Base-by-base conservation (phyloP, 1,284 basidiomycete species). In the Cryptococcus sp. region DNA sequence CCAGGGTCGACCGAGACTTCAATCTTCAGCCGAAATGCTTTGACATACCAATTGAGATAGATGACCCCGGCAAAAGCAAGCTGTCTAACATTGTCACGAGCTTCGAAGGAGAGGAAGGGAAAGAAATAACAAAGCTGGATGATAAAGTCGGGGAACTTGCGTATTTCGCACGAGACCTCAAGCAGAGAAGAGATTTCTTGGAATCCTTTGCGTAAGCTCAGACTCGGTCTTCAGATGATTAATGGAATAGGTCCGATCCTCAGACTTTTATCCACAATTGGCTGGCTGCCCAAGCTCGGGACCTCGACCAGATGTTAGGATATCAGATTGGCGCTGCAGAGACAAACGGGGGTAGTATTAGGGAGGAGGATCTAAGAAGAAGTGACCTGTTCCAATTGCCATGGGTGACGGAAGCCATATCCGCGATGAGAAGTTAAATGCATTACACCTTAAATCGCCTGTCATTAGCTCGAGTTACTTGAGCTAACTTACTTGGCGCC, bases 41-140 rank as follows among this genome's bases (percentile, higher is more conserved):
- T 80, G 94, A 97, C 69, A 84, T 95, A 30, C 90, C 95, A 55
- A 78, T 97, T 23, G 93, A 92, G 70, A 83, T 89, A 69, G 94
- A 97, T 67, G 94, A 97, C 70, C 80, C 83, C 0, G 74, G 89
- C 57, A 93, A 91, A 74, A 82, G 79, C 53, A 84, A 86, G 59
- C 89, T 92, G 85, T 81, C 80, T 53, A 76, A 83, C 3, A 84
- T 88, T n/a, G 81, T 88, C 36, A 76, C 88, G n/a, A 82, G 82
- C 60, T 81, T 86, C 51, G 87, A 84, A 62, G 84, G 86, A 50
- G 86, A 88, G 58, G 73, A 76, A 42, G 79, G 81, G 3, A 82
- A 84, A 58, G 84, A 86, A 57, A 80, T 97, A 33, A 73, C 81
- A 32, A 86, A 86, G 66, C 78, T 96, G 8, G 93, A 97, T 68